These are phyloP conservation scores for Arthrinium phaeospermum DNA, from an alignment of 2,329 filamentous ascomycete species.

Conservation along the genomic window DNA sequence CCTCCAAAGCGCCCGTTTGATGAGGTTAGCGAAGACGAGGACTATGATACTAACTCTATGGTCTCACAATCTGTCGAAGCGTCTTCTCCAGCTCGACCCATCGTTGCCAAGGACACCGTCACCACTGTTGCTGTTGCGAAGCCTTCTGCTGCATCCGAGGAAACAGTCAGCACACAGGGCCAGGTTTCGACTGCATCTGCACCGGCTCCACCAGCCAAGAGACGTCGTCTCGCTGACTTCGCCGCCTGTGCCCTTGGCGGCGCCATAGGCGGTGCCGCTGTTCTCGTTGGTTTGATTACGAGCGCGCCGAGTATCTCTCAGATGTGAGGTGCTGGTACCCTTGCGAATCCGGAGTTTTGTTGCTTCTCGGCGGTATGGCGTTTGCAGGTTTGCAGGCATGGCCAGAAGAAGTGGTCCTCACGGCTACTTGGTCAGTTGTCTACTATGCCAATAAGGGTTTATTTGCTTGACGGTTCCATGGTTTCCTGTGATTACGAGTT, in stretches of 20 bases:
- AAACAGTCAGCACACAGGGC: neutral
- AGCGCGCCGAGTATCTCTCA: constrained; percentile 23
- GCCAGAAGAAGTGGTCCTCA: neutral
- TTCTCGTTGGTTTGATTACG: constrained; percentile 25
- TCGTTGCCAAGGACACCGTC: neutral
- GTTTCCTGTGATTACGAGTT: constrained; percentile 11
- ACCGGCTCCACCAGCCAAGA: constrained; percentile 34
- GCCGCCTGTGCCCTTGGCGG: constrained; percentile 33
- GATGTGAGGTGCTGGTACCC: neutral
- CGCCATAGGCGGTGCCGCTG: constrained; percentile 37
- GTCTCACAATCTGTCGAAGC: neutral
- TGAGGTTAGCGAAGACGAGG: constrained; percentile 25
- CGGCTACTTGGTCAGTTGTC: neutral
- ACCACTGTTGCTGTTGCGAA: neutral
- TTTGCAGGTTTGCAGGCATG: neutral
- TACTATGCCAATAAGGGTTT: neutral
- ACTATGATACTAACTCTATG: neutral
- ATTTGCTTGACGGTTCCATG: constrained; percentile 2
- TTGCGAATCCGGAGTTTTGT: neutral
- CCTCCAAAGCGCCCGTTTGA: constrained; percentile 25
- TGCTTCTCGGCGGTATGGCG: neutral
- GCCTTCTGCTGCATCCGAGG: neutral
- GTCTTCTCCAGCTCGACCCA: neutral
- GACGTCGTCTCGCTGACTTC: constrained; percentile 37
- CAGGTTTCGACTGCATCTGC: constrained; percentile 19